Evolutionary conservation across 2,329 filamentous ascomycete species (phyloP).

Genomic region (Sporothrix brasiliensis): DNA sequence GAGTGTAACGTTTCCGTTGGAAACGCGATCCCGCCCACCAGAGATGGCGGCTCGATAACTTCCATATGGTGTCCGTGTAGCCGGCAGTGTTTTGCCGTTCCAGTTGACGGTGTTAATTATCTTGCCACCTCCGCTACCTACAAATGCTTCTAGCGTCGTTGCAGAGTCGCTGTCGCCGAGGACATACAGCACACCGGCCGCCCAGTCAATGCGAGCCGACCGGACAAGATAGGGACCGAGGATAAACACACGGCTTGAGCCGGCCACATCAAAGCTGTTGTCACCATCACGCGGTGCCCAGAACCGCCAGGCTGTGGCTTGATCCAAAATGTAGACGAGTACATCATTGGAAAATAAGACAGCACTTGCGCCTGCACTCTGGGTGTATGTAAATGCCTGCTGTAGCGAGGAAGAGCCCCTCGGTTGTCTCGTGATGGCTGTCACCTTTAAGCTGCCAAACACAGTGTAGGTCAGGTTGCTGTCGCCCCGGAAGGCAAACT

Average conservation of each 20-base stretch:
- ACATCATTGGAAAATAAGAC: conserved; percentile 55
- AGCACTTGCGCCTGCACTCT: conserved; percentile 50
- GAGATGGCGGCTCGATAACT: conserved; percentile 58
- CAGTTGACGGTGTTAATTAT: conserved; percentile 59
- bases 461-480: conserved; percentile 46
- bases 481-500: conserved; percentile 53
- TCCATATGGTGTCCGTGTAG: conserved; percentile 47
- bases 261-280: conserved; percentile 42
- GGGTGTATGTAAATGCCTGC: conserved; percentile 50
- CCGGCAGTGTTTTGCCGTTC: conserved; percentile 55
- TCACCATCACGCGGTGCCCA: conserved; percentile 50
- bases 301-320: conserved; percentile 58
- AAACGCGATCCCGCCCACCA: conserved; percentile 50
- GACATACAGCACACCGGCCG: conserved; percentile 41
- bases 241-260: conserved; percentile 56
- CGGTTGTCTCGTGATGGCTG: conserved; percentile 41
- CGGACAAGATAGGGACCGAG: conserved; percentile 49
- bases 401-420: conserved; percentile 40
- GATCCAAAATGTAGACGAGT: conserved; percentile 56
- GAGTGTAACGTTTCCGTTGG: conserved; percentile 42
- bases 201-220: conserved; percentile 26
- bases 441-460: conserved; percentile 47
- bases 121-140: conserved; percentile 44
- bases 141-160: conserved; percentile 56
- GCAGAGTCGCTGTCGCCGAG: conserved; percentile 33